phyloP scores from a whole-genome alignment of 768 basidiomycete genomes.

The Phaffia tasmanica region DNA sequence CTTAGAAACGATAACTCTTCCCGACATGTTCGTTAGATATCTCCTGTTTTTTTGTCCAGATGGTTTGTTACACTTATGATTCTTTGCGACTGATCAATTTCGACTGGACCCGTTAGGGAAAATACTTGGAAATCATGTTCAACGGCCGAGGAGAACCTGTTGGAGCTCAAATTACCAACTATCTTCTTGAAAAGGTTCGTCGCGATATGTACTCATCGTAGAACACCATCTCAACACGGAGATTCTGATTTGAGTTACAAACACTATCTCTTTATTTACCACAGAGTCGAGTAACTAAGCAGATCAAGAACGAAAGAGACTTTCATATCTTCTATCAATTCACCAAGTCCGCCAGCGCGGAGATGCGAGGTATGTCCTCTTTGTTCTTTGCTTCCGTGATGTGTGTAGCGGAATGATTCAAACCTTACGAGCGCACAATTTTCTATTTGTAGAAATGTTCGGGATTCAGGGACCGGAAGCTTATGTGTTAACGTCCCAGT shows the following conservation, averaged over 20 bases:
- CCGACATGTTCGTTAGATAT: conserved; percentile 64
- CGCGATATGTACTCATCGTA: not conserved
- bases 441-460: conserved; percentile 59
- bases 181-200: conserved; percentile 89
- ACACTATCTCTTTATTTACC: conserved; percentile 2
- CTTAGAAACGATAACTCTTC: conserved; percentile 97
- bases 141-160: conserved; percentile 83
- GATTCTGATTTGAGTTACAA: not conserved
- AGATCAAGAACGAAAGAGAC: conserved; percentile 89
- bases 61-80: not conserved
- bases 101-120: conserved; percentile 51
- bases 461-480: conserved; percentile 92
- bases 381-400: not conserved
- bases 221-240: not conserved
- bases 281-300: conserved; percentile 64
- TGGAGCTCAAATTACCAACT: conserved; percentile 97
- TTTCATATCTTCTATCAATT: conserved; percentile 99
- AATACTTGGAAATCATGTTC: conserved; percentile 99
- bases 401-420: not conserved
- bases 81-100: not conserved
- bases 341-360: conserved; percentile 82
- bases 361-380: conserved; percentile 60
- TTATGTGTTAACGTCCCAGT: conserved; percentile 83
- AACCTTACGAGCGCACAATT: not conserved
- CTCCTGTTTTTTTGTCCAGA: not conserved